A percentile compares a stretch with the other conserved stretches of the same genome.
Conservation (phyloP, 116 monocot genomes). For the Posidonia oceanica region DNA sequence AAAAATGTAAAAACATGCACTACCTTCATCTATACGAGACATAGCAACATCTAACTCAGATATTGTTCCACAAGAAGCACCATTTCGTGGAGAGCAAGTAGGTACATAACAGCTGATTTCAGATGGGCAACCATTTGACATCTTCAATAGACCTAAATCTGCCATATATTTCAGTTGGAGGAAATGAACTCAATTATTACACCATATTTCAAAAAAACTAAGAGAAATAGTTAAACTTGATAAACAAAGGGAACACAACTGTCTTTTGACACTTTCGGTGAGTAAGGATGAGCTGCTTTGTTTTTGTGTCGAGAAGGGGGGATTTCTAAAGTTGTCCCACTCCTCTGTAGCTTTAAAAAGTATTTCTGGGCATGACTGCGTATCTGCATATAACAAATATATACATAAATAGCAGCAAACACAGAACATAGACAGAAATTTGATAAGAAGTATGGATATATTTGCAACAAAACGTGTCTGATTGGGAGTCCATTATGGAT, state of each 20-base stretch:
- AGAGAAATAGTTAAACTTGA: not conserved
- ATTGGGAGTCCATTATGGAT: not conserved
- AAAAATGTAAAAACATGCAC: no score
- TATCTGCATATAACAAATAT: slow-evolving; percentile 23
- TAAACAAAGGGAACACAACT: slow-evolving; percentile 11
- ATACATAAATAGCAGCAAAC: not conserved
- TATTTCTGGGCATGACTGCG: slow-evolving; percentile 81
- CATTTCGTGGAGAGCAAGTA: no score
- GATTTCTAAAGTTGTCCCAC: slow-evolving; percentile 38
- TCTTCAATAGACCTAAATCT: no score
- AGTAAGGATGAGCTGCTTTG: slow-evolving; percentile 67
- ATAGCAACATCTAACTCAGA: no score
- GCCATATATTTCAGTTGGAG: no score
- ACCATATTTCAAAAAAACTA: no score
- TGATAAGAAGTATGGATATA: not conserved
- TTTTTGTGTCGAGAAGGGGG: slow-evolving; percentile 48
- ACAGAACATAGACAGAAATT: not conserved
- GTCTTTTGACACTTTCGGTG: slow-evolving; percentile 56
- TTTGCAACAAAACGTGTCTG: not conserved
- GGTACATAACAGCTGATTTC: no score
- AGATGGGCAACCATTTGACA: no score
- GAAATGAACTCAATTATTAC: not conserved
- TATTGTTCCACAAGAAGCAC: no score
- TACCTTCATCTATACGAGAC: no score
- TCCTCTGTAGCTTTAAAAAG: slow-evolving; percentile 61